Evolutionary conservation across 2,329 filamentous ascomycete genomes (phyloP), one percentile per base, ranked within the genome.

Genomic region (Ophiostoma himal-ulmi): DNA sequence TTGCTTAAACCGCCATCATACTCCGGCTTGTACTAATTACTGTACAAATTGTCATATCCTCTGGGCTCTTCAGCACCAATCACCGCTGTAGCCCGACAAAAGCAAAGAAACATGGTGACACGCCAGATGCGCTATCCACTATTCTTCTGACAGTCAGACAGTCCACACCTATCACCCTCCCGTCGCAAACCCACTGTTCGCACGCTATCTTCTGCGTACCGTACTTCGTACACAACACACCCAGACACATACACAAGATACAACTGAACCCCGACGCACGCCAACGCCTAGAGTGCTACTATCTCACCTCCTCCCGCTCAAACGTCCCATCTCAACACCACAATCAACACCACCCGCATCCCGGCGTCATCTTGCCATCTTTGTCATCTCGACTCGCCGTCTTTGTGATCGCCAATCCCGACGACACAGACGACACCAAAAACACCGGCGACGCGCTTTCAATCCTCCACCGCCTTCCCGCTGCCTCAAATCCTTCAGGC

Each of bases 361-460:
- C 34, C 57, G 69, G 54, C 54, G 69, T 64, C 69, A 68, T 70
- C 57, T 6, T 62, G 39, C 54, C 54, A 60, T 68, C 17, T 20
- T 48, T 17, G 17, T 20, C 44, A 48, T 48, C 44, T 20, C 44
- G 44, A 48, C 44, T 39, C 37, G 37, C 10, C 10, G 44, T 8
- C 52, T 22, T 17, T 26, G n/a, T 17, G 57, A 30, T 62, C 57
- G 57, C n/a, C 57, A 14, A 36, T 26, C 4, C 22, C 8, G 26
- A 34, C 54, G 54, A 60, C 26, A 57, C 1, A 48, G 2, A 20
- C 44, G 44, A 48, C 44, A 48, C 13, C 1, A 30, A 30, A 30
- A 30, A 30, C 30, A 30, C 30, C 30, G 17, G 11, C 41, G 41
- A 44, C 52, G 5, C 26, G 13, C 69, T 20, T 39, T 54, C 30